Percentiles rank a stretch among this genome's conserved stretches.
These are phyloP conservation scores for Kwoniella botswanensis DNA, from an alignment of 768 basidiomycete species.

Conservation along the genomic window DNA sequence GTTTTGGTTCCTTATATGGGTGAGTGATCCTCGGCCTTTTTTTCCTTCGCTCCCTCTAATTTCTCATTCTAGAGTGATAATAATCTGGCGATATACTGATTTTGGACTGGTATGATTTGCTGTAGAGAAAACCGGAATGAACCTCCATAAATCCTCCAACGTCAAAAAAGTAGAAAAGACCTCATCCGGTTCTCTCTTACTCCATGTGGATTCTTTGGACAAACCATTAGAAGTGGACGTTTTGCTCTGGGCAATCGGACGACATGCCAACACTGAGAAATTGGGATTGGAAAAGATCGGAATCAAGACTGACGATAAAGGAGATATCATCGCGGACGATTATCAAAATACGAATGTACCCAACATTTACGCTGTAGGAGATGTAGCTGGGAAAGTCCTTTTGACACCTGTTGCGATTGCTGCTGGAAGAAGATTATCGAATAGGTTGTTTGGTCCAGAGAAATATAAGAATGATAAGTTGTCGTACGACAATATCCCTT, in stretches of 20 bases:
- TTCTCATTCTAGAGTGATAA: no score
- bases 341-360: slow-evolving; percentile 80
- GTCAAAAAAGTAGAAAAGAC: slow-evolving; percentile 78
- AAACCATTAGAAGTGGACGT: slow-evolving; percentile 81
- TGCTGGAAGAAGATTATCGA: slow-evolving; percentile 84
- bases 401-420: slow-evolving; percentile 98
- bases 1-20: slow-evolving; percentile 84
- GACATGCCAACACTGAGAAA: slow-evolving; percentile 75
- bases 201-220: slow-evolving; percentile 72
- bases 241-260: slow-evolving; percentile 93
- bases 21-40: slow-evolving; percentile 27
- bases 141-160: slow-evolving; percentile 78
- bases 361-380: slow-evolving; percentile 81
- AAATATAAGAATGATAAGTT: slow-evolving; percentile 87
- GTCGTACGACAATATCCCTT: slow-evolving; percentile 85
- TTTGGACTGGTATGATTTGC: no score
- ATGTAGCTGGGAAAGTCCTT: slow-evolving; percentile 88
- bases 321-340: slow-evolving; percentile 88
- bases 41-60: no score
- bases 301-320: slow-evolving; percentile 74
- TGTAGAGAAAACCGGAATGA: slow-evolving; percentile 90
- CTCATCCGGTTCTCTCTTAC: slow-evolving; percentile 66
- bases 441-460: slow-evolving; percentile 85
- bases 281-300: slow-evolving; percentile 79
- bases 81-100: no score